Evolutionary conservation across 2,329 filamentous ascomycete species (phyloP), one percentile per base, ranked within the genome.

Genomic region (Dactylellina parvicollis): DNA sequence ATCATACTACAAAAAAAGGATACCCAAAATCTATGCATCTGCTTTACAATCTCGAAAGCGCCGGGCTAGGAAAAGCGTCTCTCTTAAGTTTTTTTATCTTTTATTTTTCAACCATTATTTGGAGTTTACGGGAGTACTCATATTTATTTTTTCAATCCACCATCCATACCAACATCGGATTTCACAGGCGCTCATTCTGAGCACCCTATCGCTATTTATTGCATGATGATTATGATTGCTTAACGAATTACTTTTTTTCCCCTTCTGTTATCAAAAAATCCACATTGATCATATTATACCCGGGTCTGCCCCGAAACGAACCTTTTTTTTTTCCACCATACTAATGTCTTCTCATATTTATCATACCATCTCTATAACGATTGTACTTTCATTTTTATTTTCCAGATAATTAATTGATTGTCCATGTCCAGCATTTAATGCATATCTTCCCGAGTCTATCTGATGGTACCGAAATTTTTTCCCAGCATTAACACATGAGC

Each of bases 1-100:
- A 44, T 18, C 20, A 44, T n/a, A 44, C 4, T 20, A 4, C 12
- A 34, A 34, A 54, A 32, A 4, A 34, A 54, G 61, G 69, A 73
- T 73, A 73, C 69, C 64, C 69, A 52, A 52, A 54, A 55, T 46
- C 20, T 36, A 64, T 72, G 67, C 69, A 73, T 73, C 66, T 65
- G 26, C 56, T 55, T 50, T 38, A 32, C 32, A 38, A 38, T 52
- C 60, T 60, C 26, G 49, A 22, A 32, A 60, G 60, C 60, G 54
- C 42, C 18, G 49, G 47, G 47, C 52, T 47, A 60, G 46, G 47
- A 61, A 66, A 65, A 56, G 30, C 22, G 26, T 42, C 24, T 47
- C 44, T 47, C 16, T 38, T 26, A 24, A 57, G 9, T 30, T 44
- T 54, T 32, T 20, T 34, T 32, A 26, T 38, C 44, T 46, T 42